Evolutionary conservation across 1,139 yeast species (phyloP).

Genomic region (Candida albicans): DNA sequence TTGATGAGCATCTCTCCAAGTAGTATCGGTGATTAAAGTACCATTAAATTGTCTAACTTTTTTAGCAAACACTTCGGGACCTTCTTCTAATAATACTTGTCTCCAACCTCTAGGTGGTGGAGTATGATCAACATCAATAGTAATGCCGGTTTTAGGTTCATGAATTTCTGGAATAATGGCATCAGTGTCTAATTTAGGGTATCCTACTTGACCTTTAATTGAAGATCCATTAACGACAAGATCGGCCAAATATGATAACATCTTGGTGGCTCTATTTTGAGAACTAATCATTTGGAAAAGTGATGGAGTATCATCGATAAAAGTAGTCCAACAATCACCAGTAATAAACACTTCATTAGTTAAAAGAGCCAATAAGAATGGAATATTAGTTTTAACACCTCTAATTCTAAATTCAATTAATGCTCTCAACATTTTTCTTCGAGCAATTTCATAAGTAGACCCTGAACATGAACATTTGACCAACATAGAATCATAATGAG

Average conservation of each 20-base stretch:
- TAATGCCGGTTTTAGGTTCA: constrained; percentile 54
- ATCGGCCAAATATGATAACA: constrained; percentile 87
- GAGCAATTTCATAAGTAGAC: constrained; percentile 91
- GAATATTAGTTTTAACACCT: constrained; percentile 98
- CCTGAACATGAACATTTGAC: constrained; percentile 97
- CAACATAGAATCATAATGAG: constrained; percentile 97
- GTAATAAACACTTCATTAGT: constrained; percentile 87
- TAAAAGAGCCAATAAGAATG: constrained; percentile 88
- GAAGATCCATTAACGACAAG: constrained; percentile 93
- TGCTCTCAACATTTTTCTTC: constrained; percentile 96
- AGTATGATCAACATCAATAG: constrained; percentile 53
- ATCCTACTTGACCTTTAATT: constrained; percentile 91
- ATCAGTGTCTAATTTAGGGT: constrained; percentile 75
- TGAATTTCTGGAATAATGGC: constrained; percentile 74
- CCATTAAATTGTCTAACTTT: constrained; percentile 85
- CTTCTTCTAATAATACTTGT: constrained; percentile 76
- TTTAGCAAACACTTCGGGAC: constrained; percentile 87
- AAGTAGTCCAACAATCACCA: constrained; percentile 97
- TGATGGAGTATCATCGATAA: constrained; percentile 96
- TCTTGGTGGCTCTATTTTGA: constrained; percentile 94
- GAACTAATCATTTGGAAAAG: constrained; percentile 93
- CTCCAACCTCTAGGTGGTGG: constrained; percentile 87
- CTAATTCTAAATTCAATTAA: constrained; percentile 96
- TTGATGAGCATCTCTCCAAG: constrained; percentile 99
- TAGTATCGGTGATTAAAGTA: constrained; percentile 92